phyloP scores from a whole-genome alignment of 2,329 filamentous ascomycete genomes.

The Incumbomyces lentus region DNA sequence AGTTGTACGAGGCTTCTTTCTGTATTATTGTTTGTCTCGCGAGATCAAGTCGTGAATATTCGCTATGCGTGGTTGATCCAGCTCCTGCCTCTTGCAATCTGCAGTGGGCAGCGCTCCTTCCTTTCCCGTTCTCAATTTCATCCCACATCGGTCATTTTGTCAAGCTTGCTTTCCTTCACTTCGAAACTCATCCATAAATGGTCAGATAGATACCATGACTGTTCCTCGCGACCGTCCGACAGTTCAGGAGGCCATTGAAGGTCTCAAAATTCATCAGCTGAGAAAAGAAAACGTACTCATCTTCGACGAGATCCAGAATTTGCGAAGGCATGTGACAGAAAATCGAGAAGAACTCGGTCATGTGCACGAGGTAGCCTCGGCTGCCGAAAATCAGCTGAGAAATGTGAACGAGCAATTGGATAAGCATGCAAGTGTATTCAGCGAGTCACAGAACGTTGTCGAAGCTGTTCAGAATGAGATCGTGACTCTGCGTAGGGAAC shows the following conservation, averaged over 20 bases:
- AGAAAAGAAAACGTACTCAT: conserved; percentile 18
- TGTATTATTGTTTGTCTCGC: neutral
- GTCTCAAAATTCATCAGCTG: conserved; percentile 17
- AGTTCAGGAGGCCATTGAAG: conserved; percentile 15
- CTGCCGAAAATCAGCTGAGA: neutral
- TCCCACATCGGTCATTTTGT: neutral
- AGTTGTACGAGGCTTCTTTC: neutral
- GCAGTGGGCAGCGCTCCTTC: neutral
- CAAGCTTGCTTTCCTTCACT: neutral
- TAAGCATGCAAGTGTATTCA: neutral
- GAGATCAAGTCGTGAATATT: too few species aligned
- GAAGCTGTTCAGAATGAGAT: neutral
- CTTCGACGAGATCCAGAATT: conserved; percentile 11
- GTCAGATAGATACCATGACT: neutral
- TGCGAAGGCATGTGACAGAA: conserved; percentile 1
- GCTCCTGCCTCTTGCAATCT: too few species aligned
- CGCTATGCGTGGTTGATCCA: too few species aligned
- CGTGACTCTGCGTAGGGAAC: neutral
- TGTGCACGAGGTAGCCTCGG: neutral
- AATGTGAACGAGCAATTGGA: neutral
- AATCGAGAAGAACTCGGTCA: neutral
- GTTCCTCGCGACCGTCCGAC: neutral
- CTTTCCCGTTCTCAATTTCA: neutral
- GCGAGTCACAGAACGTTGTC: neutral
- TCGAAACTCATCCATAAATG: neutral